Evolutionary conservation across 1,139 yeast species (phyloP).

Genomic region (Zygosaccharomyces sapae): DNA sequence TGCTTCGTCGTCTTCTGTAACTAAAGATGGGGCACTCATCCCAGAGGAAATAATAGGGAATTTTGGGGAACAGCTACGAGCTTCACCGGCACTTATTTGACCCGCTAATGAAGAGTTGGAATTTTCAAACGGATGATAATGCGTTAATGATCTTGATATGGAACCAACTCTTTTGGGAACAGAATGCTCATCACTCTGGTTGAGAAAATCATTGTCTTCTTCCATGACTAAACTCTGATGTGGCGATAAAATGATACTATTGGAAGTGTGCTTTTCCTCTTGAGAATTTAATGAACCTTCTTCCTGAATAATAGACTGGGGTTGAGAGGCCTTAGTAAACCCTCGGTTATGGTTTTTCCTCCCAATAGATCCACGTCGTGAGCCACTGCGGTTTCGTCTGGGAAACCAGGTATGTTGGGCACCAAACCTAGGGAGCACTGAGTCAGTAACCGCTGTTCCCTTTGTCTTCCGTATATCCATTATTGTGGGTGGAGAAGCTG

Average conservation of each 20-base stretch:
- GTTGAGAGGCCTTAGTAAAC: too few species aligned
- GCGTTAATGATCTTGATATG: constrained; percentile 8
- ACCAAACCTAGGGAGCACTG: constrained; percentile 29
- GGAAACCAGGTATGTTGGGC: constrained; percentile 27
- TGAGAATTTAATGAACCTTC: constrained; percentile 32
- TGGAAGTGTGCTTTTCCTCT: constrained; percentile 17
- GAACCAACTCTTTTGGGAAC: constrained; percentile 5
- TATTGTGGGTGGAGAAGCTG: constrained; percentile 29
- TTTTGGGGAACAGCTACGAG: constrained; percentile 27
- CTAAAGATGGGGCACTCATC: constrained; percentile 5
- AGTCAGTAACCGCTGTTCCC: constrained; percentile 22
- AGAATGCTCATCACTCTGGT: constrained; percentile 13
- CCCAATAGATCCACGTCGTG: constrained; percentile 31
- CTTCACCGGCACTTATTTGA: constrained; percentile 19
- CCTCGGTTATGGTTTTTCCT: constrained; percentile 29
- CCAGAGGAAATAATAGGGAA: constrained; percentile 9
- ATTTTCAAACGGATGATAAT: not conserved
- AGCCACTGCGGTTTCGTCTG: constrained; percentile 45
- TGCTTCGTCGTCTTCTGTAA: constrained; percentile 13
- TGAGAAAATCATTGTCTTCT: constrained; percentile 16
- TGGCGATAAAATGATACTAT: constrained; percentile 2
- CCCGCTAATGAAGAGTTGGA: not conserved
- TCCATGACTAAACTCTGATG: constrained; percentile 10
- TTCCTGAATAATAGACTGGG: constrained; percentile 33
- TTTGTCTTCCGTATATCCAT: constrained; percentile 23